phyloP scores from a whole-genome alignment of 208 protist species.

The Sergeia podlipaevii region DNA sequence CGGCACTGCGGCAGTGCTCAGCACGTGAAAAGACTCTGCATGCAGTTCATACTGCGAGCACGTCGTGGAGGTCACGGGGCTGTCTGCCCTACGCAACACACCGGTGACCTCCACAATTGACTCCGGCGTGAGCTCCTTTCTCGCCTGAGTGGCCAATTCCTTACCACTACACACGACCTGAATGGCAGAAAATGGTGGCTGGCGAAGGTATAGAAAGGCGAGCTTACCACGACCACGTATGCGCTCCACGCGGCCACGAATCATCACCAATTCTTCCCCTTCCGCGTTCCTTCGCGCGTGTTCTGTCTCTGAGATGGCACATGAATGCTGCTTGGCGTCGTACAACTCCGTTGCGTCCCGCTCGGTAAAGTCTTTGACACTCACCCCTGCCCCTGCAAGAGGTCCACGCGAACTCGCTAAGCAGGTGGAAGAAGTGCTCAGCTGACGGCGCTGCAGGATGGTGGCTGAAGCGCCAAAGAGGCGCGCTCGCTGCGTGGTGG shows the following conservation, averaged over 20 bases:
- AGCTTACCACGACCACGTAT: constrained; percentile 49
- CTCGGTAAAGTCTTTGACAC: too few relatives aligned
- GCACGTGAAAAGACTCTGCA: constrained; percentile 32
- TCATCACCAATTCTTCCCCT: constrained; percentile 6
- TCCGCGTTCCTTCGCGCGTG: too few relatives aligned
- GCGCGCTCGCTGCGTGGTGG: too few relatives aligned
- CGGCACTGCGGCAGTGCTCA: constrained; percentile 38
- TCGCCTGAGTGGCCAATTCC: constrained; percentile 20
- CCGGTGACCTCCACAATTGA: constrained; percentile 68
- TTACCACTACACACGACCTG: constrained; percentile 60
- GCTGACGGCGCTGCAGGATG: too few relatives aligned
- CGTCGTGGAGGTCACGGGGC: constrained; percentile 39
- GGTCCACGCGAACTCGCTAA: too few relatives aligned
- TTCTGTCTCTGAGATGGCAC: too few relatives aligned
- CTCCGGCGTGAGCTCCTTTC: constrained; percentile 53
- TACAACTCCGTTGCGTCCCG: too few relatives aligned
- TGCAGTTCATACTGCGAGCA: constrained; percentile 60
- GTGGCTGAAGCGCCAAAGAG: too few relatives aligned
- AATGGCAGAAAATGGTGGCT: constrained; percentile 56
- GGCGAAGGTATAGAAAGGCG: constrained; percentile 70
- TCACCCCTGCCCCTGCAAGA: too few relatives aligned
- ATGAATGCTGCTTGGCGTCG: too few relatives aligned
- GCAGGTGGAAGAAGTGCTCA: too few relatives aligned
- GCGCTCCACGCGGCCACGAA: constrained; percentile 62
- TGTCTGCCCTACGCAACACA: constrained; percentile 19